These are phyloP conservation scores for Selaginella tamariscina DNA, from an alignment of 75 land plant species.

Conservation along the genomic window DNA sequence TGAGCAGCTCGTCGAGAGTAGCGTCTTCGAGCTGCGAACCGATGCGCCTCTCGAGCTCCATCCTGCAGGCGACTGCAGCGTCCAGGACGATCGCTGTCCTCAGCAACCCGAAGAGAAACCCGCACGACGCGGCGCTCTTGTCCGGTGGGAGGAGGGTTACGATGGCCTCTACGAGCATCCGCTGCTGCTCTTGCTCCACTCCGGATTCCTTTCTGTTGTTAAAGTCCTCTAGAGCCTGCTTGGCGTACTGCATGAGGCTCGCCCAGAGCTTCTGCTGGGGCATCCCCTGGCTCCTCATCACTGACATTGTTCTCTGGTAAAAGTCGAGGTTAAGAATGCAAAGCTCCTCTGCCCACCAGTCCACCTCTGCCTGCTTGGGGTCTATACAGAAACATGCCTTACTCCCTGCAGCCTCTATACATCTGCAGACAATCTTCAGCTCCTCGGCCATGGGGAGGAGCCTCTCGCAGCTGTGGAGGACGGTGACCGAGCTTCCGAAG, in stretches of 20 bases:
- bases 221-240: conserved; percentile 27
- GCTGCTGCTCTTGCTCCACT: conserved; percentile 36
- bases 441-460: conserved; percentile 41
- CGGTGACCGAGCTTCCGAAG: conserved; percentile 45
- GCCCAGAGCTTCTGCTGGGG: conserved; percentile 34
- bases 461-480: conserved; percentile 25
- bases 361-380: conserved; percentile 13
- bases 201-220: conserved; percentile 23
- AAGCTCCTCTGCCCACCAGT: conserved; percentile 65
- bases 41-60: conserved; percentile 4
- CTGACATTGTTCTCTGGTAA: conserved; percentile 36
- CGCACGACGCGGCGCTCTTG: conserved; percentile 13
- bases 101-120: conserved; percentile 3
- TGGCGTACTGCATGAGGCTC: conserved; percentile 51
- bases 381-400: conserved; percentile 15
- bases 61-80: background rate
- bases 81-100: conserved; percentile 1
- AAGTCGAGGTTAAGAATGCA: conserved; percentile 42
- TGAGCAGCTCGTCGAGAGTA: conserved; percentile 2
- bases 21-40: conserved; percentile 1
- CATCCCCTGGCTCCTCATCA: conserved; percentile 39
- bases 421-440: conserved; percentile 35
- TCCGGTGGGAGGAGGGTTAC: conserved; percentile 41
- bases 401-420: conserved; percentile 38
- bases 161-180: conserved; percentile 40